Percentiles rank a stretch among this genome's conserved stretches.
Conservation (phyloP, 148 eudicot genomes). For the Selenicereus undatus region DNA sequence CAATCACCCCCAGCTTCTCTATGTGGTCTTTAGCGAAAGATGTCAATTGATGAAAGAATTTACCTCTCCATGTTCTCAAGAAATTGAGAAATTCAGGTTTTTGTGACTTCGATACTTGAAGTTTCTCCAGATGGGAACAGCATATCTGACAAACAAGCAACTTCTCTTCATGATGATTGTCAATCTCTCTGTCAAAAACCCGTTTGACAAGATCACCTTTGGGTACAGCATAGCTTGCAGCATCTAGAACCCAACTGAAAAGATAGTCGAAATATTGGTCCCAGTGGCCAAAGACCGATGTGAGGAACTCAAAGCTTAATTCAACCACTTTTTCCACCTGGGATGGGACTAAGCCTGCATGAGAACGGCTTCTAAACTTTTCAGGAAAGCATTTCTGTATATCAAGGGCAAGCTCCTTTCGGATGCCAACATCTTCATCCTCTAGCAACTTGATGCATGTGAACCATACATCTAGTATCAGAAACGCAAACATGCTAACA, state of each 20-base stretch:
- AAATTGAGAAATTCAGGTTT: slow-evolving; percentile 29
- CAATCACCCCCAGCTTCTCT: slow-evolving; percentile 35
- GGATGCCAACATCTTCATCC: slow-evolving; percentile 74
- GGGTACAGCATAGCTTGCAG: slow-evolving; percentile 49
- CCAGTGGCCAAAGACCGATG: slow-evolving; percentile 72
- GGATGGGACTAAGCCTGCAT: slow-evolving; percentile 47
- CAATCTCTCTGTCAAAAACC: slow-evolving; percentile 95
- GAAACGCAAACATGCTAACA: slow-evolving; percentile 43
- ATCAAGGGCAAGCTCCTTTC: slow-evolving; percentile 60
- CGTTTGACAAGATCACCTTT: slow-evolving; percentile 72
- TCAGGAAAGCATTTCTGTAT: slow-evolving; percentile 60
- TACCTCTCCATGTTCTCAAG: slow-evolving; percentile 49
- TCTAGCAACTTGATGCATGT: slow-evolving; percentile 81
- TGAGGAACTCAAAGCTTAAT: slow-evolving; percentile 65
- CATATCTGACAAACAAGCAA: slow-evolving; percentile 79
- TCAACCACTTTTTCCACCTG: slow-evolving; percentile 92
- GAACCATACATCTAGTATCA: slow-evolving; percentile 66
- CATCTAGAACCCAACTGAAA: slow-evolving; percentile 48
- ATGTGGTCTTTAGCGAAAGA: slow-evolving; percentile 41
- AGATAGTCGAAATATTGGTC: slow-evolving; percentile 61
- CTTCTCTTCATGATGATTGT: slow-evolving; percentile 93
- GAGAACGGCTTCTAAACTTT: slow-evolving; percentile 24
- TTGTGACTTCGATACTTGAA: slow-evolving; percentile 33
- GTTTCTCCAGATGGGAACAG: slow-evolving; percentile 63
- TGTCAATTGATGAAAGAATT: slow-evolving; percentile 50